Evolutionary conservation across 2,329 filamentous ascomycete species (phyloP).

Genomic region (Talaromyces sp.): DNA sequence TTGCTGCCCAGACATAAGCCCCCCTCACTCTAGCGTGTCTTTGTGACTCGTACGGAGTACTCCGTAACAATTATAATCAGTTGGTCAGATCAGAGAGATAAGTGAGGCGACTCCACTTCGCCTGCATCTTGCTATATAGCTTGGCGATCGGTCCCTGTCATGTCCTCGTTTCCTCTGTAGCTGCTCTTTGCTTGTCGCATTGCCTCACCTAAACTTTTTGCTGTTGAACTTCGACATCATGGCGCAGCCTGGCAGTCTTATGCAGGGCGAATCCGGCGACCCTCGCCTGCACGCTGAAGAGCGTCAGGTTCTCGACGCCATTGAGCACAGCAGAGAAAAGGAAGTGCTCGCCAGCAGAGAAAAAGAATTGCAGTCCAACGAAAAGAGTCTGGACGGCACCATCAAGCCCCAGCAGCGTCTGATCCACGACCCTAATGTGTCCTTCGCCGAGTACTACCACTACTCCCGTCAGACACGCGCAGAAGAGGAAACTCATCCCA

Average conservation of each 20-base stretch:
- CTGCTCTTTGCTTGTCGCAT: background rate
- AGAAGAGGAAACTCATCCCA: background rate
- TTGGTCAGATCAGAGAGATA: background rate
- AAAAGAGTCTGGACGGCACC: background rate
- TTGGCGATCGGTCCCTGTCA: no score
- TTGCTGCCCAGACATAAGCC: background rate
- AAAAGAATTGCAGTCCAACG: background rate
- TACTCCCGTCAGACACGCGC: background rate
- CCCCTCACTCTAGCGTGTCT: background rate
- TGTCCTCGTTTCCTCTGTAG: no score
- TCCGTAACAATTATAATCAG: no score
- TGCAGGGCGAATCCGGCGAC: background rate
- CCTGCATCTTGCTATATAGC: no score
- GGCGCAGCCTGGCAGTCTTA: background rate
- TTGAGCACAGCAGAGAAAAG: background rate
- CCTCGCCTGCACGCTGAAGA: background rate
- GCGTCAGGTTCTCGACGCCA: background rate
- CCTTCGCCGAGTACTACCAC: slow-evolving; percentile 5
- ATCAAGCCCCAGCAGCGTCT: background rate
- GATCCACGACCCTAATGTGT: slow-evolving; percentile 1
- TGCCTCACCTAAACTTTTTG: background rate
- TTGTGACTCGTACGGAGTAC: no score
- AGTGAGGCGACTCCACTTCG: background rate
- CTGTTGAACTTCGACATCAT: background rate
- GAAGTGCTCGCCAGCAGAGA: background rate